phyloP scores from a whole-genome alignment of 208 protist genomes.

The Strigomonas culicis region DNA sequence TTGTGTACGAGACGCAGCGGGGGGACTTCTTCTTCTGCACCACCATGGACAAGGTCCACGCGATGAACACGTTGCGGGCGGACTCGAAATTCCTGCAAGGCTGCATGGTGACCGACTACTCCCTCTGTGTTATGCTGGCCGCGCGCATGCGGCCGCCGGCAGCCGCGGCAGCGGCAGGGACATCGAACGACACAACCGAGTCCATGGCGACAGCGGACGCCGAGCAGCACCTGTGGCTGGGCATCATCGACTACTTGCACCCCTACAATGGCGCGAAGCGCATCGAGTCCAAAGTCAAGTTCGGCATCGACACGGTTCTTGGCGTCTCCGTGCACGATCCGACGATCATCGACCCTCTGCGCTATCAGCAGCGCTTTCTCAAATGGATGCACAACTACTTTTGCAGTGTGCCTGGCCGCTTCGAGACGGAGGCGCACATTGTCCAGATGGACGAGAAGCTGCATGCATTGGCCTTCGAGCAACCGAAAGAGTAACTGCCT shows the following conservation, averaged over 20 bases:
- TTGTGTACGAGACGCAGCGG: conserved; percentile 35
- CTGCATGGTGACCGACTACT: conserved; percentile 81
- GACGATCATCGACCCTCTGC: conserved; percentile 75
- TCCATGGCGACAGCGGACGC: no score
- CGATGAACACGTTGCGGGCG: conserved; percentile 48
- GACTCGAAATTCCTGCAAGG: conserved; percentile 55
- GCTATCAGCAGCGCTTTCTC: conserved; percentile 69
- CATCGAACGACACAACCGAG: no score
- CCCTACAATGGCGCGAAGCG: conserved; percentile 76
- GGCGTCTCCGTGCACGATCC: conserved; percentile 48
- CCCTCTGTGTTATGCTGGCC: conserved; percentile 44
- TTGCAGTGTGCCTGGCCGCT: conserved; percentile 54
- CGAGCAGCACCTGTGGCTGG: conserved; percentile 22
- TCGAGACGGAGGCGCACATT: no score
- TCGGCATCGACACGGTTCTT: conserved; percentile 70
- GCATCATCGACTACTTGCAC: conserved; percentile 84
- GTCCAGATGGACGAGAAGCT: no score
- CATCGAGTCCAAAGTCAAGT: conserved; percentile 83
- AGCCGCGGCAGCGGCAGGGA: not conserved
- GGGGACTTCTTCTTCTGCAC: conserved; percentile 69
- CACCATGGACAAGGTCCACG: conserved; percentile 29
- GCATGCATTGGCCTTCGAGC: not conserved
- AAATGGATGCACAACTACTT: conserved; percentile 68
- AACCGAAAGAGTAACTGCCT: not conserved
- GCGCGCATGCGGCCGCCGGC: not conserved